Evolutionary conservation across 2,329 filamentous ascomycete genomes (phyloP), one percentile per base, ranked within the genome.

Genomic region (Eurotiales sp.): DNA sequence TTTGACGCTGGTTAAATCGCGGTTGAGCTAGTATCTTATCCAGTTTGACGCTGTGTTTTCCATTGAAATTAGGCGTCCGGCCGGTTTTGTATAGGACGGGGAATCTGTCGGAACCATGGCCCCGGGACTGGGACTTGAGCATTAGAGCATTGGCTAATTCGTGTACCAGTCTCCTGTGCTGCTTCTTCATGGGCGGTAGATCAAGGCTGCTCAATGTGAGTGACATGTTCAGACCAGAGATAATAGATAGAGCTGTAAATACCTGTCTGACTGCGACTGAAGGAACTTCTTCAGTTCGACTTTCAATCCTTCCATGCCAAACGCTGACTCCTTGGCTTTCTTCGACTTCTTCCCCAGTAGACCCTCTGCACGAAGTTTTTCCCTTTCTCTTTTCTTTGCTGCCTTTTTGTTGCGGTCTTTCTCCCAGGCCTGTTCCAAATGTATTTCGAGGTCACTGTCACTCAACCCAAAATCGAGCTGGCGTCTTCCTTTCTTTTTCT

Each of bases 181-280:
- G 72, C 55, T 90, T 88, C 51, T 88, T 84, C 84, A 97, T 95
- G 0, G 92, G 89, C 3, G 92, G 89, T 21, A 97, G 75, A 4
- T 83, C 74, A 5, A 93, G 76, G 41, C 87, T 90, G 56, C 22
- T 15, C 22, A 25, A 37, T 41, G 41, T 51, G 15, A 57, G 44
- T 50, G 53, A 36, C 41, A 25, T 50, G 22, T 30, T 8, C 12
- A 39, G 22, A 39, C 36, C 27, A 22, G 36, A 30, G 29, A 5
- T 8, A 7, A 2, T 15, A 37, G 34, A 10, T 27, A 23, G 22
- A 49, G 15, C 14, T 32, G 22, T 19, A 72, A 78, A 62, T 73
- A 90, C 85, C 78, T 84, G 59, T 84, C 76, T 47, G 80, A 78
- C 2, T 77, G 69, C 17, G 83, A 79, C 22, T 82, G 65, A 19